Conservation (phyloP, 495 filamentous ascomycete genomes). For the Penicillium tannophilum region DNA sequence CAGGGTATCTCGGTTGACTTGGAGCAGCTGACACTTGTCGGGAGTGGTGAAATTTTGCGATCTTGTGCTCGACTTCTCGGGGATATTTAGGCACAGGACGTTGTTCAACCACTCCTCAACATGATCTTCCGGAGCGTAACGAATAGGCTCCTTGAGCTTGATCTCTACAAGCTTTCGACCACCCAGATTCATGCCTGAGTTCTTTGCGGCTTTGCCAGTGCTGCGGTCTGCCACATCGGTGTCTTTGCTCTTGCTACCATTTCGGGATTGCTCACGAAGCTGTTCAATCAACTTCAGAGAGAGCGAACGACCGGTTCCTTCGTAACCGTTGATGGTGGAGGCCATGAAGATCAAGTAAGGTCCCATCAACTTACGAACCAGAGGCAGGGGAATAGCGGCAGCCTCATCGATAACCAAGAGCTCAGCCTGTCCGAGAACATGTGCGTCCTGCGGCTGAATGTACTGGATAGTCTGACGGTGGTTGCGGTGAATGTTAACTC, state of each 20-base stretch:
- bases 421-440: conserved; percentile 93
- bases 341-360: conserved; percentile 99
- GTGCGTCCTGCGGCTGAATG: conserved; percentile 92
- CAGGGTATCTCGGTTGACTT: conserved; percentile 94
- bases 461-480: conserved; percentile 99
- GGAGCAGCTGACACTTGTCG: conserved; percentile 83
- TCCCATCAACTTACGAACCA: conserved; percentile 92
- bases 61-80: conserved; percentile 24
- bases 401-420: conserved; percentile 97
- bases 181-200: conserved; percentile 60
- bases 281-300: conserved; percentile 98
- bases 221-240: conserved; percentile 72
- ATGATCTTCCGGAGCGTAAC: conserved; percentile 86
- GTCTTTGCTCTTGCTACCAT: conserved; percentile 55
- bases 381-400: conserved; percentile 90
- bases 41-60: conserved; percentile 50
- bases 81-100: conserved; percentile 90
- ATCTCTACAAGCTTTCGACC: conserved; percentile 89
- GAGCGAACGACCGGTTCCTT: conserved; percentile 93
- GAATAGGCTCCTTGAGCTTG: conserved; percentile 88
- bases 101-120: conserved; percentile 98
- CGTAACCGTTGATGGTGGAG: conserved; percentile 98
- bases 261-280: conserved; percentile 86
- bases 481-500: conserved; percentile 92
- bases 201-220: conserved; percentile 67